A percentile compares a stretch with the other conserved stretches of the same genome.
Conservation (phyloP, 2,329 filamentous ascomycete species). For the Aspergillus jensenii region DNA sequence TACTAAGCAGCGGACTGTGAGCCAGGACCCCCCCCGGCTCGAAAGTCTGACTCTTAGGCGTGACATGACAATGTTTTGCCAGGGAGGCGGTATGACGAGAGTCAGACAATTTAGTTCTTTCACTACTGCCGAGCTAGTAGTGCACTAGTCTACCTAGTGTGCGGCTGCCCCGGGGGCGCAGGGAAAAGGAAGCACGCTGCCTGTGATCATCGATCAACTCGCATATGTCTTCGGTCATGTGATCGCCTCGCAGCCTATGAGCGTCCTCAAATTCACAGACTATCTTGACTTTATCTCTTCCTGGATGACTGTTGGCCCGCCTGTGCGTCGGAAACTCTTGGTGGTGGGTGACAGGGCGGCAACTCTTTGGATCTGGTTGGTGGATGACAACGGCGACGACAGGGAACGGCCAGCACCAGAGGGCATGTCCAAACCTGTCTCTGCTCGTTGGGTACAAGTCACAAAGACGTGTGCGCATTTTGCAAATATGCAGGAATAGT, state of each 20-base stretch:
- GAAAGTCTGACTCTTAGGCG: background rate
- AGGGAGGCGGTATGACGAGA: conserved; percentile 9
- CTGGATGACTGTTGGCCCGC: conserved; percentile 13
- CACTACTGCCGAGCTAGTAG: conserved; percentile 9
- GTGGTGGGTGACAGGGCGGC: conserved; percentile 13
- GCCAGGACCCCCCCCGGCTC: background rate
- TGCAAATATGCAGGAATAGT: background rate
- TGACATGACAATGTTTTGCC: conserved; percentile 7
- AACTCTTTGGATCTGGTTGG: conserved; percentile 13
- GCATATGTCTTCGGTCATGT: conserved; percentile 24
- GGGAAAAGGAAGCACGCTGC: conserved; percentile 16
- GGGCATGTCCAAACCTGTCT: conserved; percentile 12
- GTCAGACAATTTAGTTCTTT: conserved; percentile 1
- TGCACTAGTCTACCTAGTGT: conserved; percentile 10
- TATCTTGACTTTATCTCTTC: conserved; percentile 18
- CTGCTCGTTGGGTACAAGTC: conserved; percentile 16
- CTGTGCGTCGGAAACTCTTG: conserved; percentile 12
- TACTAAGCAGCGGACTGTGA: background rate
- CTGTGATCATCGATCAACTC: conserved; percentile 26
- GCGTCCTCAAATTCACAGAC: conserved; percentile 3
- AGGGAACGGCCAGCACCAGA: conserved; percentile 5
- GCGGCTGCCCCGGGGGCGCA: conserved; percentile 14
- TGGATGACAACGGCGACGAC: conserved; percentile 6
- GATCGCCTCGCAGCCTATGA: conserved; percentile 16
- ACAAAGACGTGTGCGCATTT: conserved; percentile 12